Conservation (phyloP, 106 monocot genomes). For the Alisma plantagoaquatica region DNA sequence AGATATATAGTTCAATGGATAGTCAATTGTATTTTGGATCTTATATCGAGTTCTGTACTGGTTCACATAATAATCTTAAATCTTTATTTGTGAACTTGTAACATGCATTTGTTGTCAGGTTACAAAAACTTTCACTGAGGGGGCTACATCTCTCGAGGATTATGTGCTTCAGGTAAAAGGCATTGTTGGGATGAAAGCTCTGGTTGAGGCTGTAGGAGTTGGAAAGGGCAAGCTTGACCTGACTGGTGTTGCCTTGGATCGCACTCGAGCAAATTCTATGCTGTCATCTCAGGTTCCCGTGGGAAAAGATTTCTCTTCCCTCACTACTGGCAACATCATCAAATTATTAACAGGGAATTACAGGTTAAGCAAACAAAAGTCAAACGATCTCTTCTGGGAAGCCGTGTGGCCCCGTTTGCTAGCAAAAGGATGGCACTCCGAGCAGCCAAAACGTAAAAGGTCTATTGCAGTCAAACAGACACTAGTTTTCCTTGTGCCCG, state of each 20-base stretch:
- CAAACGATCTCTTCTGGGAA: constrained; percentile 96
- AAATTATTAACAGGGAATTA: constrained; percentile 82
- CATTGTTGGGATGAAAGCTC: constrained; percentile 31
- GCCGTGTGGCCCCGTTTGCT: constrained; percentile 46
- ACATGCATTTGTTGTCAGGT: constrained; percentile 57
- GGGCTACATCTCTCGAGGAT: constrained; percentile 49
- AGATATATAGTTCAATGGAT: too few species aligned
- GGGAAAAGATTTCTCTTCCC: constrained; percentile 73
- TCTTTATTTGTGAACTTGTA: too few species aligned
- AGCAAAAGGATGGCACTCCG: constrained; percentile 78
- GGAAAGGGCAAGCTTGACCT: constrained; percentile 80
- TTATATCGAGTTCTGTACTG: too few species aligned
- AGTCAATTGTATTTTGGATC: too few species aligned
- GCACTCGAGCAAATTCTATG: constrained; percentile 21
- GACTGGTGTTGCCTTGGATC: constrained; percentile 37
- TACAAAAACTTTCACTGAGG: constrained; percentile 44
- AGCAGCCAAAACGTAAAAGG: constrained; percentile 52
- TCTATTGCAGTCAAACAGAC: constrained; percentile 22
- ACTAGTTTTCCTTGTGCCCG: constrained; percentile 69
- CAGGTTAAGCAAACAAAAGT: constrained; percentile 75
- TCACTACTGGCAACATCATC: constrained; percentile 52
- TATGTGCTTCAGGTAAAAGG: constrained; percentile 48
- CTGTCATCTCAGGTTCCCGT: constrained; percentile 39
- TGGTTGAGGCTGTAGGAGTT: constrained; percentile 67
- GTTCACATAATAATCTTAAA: too few species aligned